phyloP scores from a whole-genome alignment of 768 basidiomycete genomes.

The Cystofilobasidium macerans region DNA sequence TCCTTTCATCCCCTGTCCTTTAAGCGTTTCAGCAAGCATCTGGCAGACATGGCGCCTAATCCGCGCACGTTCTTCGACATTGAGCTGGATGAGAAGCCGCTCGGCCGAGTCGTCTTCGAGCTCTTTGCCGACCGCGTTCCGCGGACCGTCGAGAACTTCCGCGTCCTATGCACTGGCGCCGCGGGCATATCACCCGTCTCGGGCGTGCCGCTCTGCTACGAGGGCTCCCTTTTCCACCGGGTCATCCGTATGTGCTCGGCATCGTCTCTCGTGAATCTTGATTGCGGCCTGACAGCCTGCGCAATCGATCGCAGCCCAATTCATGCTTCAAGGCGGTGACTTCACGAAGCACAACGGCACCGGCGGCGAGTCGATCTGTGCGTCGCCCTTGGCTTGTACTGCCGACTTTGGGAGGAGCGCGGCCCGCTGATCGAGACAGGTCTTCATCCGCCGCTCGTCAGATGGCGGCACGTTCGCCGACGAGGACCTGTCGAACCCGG shows the following conservation, averaged over 20 bases:
- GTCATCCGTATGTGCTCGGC: slow-evolving; percentile 12
- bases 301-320: slow-evolving; percentile 40
- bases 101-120: slow-evolving; percentile 43
- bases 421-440: too few species aligned
- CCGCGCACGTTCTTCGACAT: slow-evolving; percentile 25
- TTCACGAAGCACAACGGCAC: slow-evolving; percentile 68
- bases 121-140: slow-evolving; percentile 52
- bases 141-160: slow-evolving; percentile 73
- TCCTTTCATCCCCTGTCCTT: too few species aligned
- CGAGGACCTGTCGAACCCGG: slow-evolving; percentile 45
- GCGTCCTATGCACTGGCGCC: slow-evolving; percentile 76
- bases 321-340: slow-evolving; percentile 71
- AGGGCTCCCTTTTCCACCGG: slow-evolving; percentile 42
- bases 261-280: neutral
- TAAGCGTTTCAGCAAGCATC: too few species aligned
- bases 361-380: slow-evolving; percentile 71
- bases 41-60: slow-evolving; percentile 14
- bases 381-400: neutral
- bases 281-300: neutral
- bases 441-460: too few species aligned
- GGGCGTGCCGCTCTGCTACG: slow-evolving; percentile 69
- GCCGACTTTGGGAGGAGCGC: too few species aligned
- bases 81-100: slow-evolving; percentile 1
- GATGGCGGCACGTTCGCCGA: slow-evolving; percentile 58
- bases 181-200: slow-evolving; percentile 48